Base-by-base conservation (phyloP, 2,329 filamentous ascomycete species). In the Alternaria rosae region DNA sequence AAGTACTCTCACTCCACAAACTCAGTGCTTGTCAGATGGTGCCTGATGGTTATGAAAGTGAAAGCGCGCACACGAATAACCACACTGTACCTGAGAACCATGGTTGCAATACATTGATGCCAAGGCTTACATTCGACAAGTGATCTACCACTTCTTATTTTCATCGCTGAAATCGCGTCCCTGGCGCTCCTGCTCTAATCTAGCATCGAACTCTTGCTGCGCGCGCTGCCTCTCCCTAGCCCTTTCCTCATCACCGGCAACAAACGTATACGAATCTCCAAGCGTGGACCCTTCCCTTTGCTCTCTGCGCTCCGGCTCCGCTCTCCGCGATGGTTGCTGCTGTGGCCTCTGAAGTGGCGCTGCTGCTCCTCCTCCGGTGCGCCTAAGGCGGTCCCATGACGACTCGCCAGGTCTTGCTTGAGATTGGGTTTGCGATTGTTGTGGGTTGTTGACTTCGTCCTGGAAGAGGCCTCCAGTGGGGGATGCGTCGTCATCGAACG, bases 151-250 rank as follows among this genome's bases (percentile, higher is more conserved):
- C 54, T 59, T 72, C 64, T 70, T 78, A 1, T 64, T 63, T 10
- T 77, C 71, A 11, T 63, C 67, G 13, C 62, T 61, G 61, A 83
- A 84, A 53, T 82, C 77, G n/a, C 78, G 79, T 0, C 83, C 84
- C 55, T 79, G 78, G 54, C 85, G 72, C 65, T 86, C 85, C 59
- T 78, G 77, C 65, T 86, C 84, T 6, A 86, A 64, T 44, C 81
- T 74, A 17, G 79, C 79, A 66, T 86, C 83, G 64, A 86, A 86
- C 25, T 85, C 82, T 55, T 75, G 80, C 70, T 86, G 84, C 25
- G 83, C 83, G 62, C 83, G 79, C 42, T 76, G 68, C 61, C 79
- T 82, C 12, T 82, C 82, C 26, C 76, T 67, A 47, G 80, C 77
- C 23, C 78, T 76, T 38, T 85, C 82, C 57, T 82, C 80, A 6